A percentile compares a stretch with the other conserved stretches of the same genome.
These are phyloP conservation scores for Fusarium veterinarium DNA, from an alignment of 2,329 filamentous ascomycete genomes.

Conservation along the genomic window DNA sequence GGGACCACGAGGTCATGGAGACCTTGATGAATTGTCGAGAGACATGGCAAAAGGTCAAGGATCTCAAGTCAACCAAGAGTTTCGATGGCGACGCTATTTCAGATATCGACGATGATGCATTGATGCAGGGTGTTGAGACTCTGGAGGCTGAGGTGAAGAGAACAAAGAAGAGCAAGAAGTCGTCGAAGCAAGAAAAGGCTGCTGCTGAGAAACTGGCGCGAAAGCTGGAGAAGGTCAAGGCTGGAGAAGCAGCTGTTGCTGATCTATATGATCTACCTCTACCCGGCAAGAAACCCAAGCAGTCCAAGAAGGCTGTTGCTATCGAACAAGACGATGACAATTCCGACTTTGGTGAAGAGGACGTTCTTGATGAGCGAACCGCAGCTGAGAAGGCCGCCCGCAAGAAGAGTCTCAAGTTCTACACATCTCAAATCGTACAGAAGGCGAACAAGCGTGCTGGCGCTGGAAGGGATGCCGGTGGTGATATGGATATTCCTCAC, in stretches of 20 bases:
- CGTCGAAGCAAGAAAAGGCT: constrained; percentile 52
- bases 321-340: constrained; percentile 67
- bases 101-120: constrained; percentile 41
- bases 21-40: constrained; percentile 82
- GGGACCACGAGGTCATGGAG: constrained; percentile 92
- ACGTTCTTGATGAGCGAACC: constrained; percentile 78
- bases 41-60: constrained; percentile 81
- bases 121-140: constrained; percentile 38
- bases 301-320: constrained; percentile 45
- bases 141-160: constrained; percentile 43
- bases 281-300: constrained; percentile 60
- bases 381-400: constrained; percentile 88
- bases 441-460: constrained; percentile 87
- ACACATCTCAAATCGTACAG: constrained; percentile 96
- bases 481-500: constrained; percentile 86
- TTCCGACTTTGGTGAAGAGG: constrained; percentile 95
- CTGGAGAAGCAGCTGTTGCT: constrained; percentile 76
- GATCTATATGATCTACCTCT: constrained; percentile 74
- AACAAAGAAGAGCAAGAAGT: constrained; percentile 46
- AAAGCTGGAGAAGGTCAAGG: constrained; percentile 62
- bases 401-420: constrained; percentile 95
- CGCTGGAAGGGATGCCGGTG: constrained; percentile 78
- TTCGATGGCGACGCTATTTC: constrained; percentile 48
- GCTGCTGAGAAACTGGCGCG: constrained; percentile 54
- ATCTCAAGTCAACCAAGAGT: constrained; percentile 64